Evolutionary conservation across 2,329 filamentous ascomycete species (phyloP).

Genomic region (Tricladium varicosporioides): DNA sequence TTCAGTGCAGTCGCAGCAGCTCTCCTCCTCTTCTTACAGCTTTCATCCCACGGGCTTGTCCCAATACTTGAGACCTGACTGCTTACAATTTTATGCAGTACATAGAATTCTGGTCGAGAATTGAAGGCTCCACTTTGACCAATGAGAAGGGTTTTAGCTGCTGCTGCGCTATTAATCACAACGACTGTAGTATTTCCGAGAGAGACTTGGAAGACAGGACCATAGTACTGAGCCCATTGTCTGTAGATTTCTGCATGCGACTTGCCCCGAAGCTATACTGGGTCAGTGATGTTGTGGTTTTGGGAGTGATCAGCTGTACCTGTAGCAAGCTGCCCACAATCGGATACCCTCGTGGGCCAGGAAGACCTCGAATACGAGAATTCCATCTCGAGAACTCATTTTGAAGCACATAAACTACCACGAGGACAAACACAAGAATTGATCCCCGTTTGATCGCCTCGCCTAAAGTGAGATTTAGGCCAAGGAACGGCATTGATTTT

Average conservation of each 20-base stretch:
- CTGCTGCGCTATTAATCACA: constrained; percentile 50
- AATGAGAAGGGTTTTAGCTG: constrained; percentile 49
- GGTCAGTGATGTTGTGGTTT: not conserved
- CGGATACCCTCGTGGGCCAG: constrained; percentile 47
- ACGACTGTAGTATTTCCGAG: constrained; percentile 55
- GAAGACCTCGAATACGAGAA: constrained; percentile 45
- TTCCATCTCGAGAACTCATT: constrained; percentile 17
- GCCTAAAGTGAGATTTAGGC: constrained; percentile 1
- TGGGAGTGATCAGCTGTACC: not conserved
- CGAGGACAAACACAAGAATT: not conserved
- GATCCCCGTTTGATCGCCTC: not conserved
- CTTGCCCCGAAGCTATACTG: not conserved
- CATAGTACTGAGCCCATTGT: constrained; percentile 48
- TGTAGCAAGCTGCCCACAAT: constrained; percentile 53
- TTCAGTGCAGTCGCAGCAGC: constrained; percentile 63
- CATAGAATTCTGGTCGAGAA: constrained; percentile 55
- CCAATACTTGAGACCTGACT: constrained; percentile 51
- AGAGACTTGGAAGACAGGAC: constrained; percentile 53
- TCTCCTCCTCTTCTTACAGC: constrained; percentile 59
- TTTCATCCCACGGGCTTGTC: constrained; percentile 62
- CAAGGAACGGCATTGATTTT: constrained; percentile 7
- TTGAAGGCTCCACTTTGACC: constrained; percentile 50
- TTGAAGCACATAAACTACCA: not conserved
- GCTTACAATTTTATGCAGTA: constrained; percentile 49
- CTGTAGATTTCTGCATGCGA: constrained; percentile 52